These are phyloP conservation scores for Barnettozyma populi DNA, from an alignment of 805 yeast genomes.

Conservation along the genomic window DNA sequence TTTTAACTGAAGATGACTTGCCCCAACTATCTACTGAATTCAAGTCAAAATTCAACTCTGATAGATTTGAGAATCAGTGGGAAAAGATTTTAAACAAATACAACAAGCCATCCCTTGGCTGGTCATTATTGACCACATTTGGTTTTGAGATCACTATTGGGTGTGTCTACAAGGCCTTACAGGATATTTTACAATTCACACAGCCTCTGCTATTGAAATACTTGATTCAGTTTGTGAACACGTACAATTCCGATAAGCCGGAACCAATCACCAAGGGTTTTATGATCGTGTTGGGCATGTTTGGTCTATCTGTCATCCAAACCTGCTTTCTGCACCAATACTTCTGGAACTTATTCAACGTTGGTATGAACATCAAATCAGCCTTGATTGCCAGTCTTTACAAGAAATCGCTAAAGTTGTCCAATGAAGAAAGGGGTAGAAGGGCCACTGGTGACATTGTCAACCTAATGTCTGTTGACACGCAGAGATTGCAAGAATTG, in stretches of 20 bases:
- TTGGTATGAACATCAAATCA: constrained; percentile 72
- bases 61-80: constrained; percentile 58
- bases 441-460: constrained; percentile 91
- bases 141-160: constrained; percentile 66
- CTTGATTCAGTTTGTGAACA: constrained; percentile 55
- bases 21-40: constrained; percentile 74
- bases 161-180: constrained; percentile 66
- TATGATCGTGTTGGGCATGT: constrained; percentile 72
- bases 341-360: constrained; percentile 66
- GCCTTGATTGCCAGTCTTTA: constrained; percentile 64
- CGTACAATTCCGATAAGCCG: constrained; percentile 32
- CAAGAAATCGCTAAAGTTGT: constrained; percentile 59
- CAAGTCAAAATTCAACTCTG: constrained; percentile 48
- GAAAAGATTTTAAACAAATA: constrained; percentile 45
- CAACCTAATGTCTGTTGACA: constrained; percentile 90
- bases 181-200: constrained; percentile 73
- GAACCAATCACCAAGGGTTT: constrained; percentile 68
- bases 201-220: constrained; percentile 79
- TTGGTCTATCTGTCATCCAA: constrained; percentile 68
- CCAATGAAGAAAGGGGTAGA: constrained; percentile 64
- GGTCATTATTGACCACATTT: constrained; percentile 62
- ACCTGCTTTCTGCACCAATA: constrained; percentile 75
- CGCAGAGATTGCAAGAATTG: constrained; percentile 80
- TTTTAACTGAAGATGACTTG: constrained; percentile 56
- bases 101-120: constrained; percentile 43